Base-by-base conservation (phyloP, 2,329 filamentous ascomycete genomes). In the Lasiodiplodia sp. region DNA sequence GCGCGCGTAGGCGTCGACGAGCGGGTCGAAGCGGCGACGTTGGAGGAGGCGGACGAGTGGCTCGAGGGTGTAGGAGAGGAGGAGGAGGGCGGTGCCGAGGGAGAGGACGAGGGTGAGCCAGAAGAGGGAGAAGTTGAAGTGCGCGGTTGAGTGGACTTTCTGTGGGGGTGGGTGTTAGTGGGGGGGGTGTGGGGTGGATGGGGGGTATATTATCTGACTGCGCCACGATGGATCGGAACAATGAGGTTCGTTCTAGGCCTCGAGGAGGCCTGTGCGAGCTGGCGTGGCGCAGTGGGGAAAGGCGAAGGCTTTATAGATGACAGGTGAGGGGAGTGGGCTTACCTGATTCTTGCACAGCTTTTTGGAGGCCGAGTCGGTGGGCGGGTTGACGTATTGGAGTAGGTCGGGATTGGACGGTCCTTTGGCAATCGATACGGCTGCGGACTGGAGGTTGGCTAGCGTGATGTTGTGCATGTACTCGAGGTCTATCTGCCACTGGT, bases 31-130 rank as follows among this genome's bases (percentile, higher is more conserved):
- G 38, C 14, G 16, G 40, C 14, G 12, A 2, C 12, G 40, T 5
- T 18, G 16, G 40, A 44, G 1, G 16, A 0, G 0, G 40, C 6
- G 16, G 5, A 18, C 5, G 16, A 18, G 16, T 1, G 40, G 40
- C 40, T 18, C 14, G 40, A 44, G 40, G 40, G 40, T 34, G 8
- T 34, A 23, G 57, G 68, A 70, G 14, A 74, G 67, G 6, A 72
- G 51, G 34, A 76, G 72, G 44, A 74, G 57, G 21, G 73, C 8
- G 18, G 63, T 53, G 51, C 75, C 74, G n/a, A 73, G 66, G 21
- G 57, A 51, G 14, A 75, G 68, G 4, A 73, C 73, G 4, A 75
- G 68, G 12, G 51, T 62, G 71, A 76, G 72, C n/a, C 73, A 73
- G 11, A 76, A 72, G 31, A 75, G 67, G 34, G 64, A 69, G 38